phyloP scores from a whole-genome alignment of 2,329 filamentous ascomycete species.

The Kalmusia sp. region DNA sequence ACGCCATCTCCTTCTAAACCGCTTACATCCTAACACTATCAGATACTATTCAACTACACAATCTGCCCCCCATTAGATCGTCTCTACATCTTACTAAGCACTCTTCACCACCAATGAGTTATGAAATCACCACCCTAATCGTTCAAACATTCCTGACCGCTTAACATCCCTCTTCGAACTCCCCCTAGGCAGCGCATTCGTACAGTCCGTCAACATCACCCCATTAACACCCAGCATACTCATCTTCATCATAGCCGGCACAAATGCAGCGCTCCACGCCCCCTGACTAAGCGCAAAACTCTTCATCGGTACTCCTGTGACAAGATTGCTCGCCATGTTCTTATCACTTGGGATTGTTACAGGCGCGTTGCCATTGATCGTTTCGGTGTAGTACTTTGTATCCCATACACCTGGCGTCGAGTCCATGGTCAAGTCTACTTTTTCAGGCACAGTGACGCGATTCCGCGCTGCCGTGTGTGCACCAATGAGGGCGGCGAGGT shows the following conservation, averaged over 20 bases:
- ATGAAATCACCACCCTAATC: not conserved
- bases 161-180: slow-evolving; percentile 41
- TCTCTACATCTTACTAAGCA: no score
- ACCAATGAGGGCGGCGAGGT: slow-evolving; percentile 49
- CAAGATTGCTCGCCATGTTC: slow-evolving; percentile 31
- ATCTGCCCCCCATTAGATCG: no score
- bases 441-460: slow-evolving; percentile 29
- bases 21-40: no score
- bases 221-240: slow-evolving; percentile 40
- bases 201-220: slow-evolving; percentile 39
- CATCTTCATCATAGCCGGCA: slow-evolving; percentile 46
- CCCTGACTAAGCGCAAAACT: slow-evolving; percentile 34
- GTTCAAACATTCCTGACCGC: slow-evolving; percentile 14
- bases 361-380: slow-evolving; percentile 33
- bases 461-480: slow-evolving; percentile 46
- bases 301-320: slow-evolving; percentile 28
- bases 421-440: slow-evolving; percentile 37
- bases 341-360: slow-evolving; percentile 38
- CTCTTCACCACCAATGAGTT: no score
- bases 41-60: no score
- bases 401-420: slow-evolving; percentile 47
- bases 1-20: no score
- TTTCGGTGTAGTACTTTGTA: slow-evolving; percentile 45
- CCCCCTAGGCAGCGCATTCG: slow-evolving; percentile 37
- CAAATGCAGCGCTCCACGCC: slow-evolving; percentile 41